A percentile compares a stretch with the other conserved stretches of the same genome.
Evolutionary conservation across 1,139 yeast genomes (phyloP).

Genomic region (Hansenula lynferdii): DNA sequence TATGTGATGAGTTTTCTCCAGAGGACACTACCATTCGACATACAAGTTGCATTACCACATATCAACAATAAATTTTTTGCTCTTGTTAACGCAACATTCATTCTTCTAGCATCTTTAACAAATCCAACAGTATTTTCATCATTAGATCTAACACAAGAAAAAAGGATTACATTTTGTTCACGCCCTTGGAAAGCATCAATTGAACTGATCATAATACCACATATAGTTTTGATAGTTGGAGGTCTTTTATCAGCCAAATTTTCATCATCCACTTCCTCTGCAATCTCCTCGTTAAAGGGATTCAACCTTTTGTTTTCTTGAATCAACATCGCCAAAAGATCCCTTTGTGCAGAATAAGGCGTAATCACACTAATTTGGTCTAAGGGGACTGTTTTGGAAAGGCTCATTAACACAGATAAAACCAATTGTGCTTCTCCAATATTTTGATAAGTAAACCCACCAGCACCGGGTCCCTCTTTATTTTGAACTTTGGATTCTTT

Average conservation of each 20-base stretch:
- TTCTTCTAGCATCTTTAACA: conserved; percentile 49
- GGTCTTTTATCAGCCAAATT: conserved; percentile 33
- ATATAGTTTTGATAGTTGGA: conserved; percentile 53
- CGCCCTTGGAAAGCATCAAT: conserved; percentile 68
- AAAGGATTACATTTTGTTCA: conserved; percentile 53
- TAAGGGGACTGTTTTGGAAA: conserved; percentile 46
- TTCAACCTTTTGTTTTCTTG: conserved; percentile 50
- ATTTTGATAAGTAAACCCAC: conserved; percentile 52
- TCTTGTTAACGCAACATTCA: conserved; percentile 62
- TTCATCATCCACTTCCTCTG: conserved; percentile 51
- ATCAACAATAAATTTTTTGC: conserved; percentile 52
- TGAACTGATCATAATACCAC: conserved; percentile 65
- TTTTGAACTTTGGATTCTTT: conserved; percentile 43
- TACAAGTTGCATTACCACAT: conserved; percentile 51
- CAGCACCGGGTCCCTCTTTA: conserved; percentile 30
- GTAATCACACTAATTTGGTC: conserved; percentile 62
- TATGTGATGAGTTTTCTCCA: conserved; percentile 51
- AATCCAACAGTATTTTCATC: conserved; percentile 48
- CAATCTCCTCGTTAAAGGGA: conserved; percentile 45
- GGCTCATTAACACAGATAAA: conserved; percentile 43
- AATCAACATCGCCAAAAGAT: conserved; percentile 46
- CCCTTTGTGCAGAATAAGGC: conserved; percentile 72
- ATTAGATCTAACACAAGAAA: conserved; percentile 60
- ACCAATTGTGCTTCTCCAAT: conserved; percentile 46
- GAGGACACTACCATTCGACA: conserved; percentile 40